Conservation (phyloP, 2,329 filamentous ascomycete genomes). For the Sporothrix globosa region DNA sequence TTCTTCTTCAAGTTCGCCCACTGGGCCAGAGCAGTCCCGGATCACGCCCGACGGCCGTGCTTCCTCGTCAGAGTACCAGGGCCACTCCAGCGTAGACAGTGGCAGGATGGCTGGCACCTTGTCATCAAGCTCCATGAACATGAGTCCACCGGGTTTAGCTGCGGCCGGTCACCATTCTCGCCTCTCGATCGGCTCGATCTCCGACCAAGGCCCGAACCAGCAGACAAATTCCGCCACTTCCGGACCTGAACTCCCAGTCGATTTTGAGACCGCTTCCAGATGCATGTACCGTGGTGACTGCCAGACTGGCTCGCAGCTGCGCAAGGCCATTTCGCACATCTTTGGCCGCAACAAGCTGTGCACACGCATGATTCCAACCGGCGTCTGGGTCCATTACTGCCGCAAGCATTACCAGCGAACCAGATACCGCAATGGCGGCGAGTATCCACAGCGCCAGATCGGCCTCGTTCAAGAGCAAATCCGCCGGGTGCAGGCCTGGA, state of each 20-base stretch:
- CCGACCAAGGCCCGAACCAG: background rate
- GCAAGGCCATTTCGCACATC: conserved; percentile 79
- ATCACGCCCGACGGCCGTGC: background rate
- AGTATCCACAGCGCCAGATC: conserved; percentile 65
- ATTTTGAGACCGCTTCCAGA: conserved; percentile 34
- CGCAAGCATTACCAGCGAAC: conserved; percentile 81
- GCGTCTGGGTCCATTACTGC: conserved; percentile 76
- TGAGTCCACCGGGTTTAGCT: background rate
- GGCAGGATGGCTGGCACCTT: background rate
- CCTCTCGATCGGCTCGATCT: background rate
- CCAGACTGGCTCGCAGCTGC: conserved; percentile 61
- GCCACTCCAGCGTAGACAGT: background rate
- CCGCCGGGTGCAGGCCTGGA: conserved; percentile 65
- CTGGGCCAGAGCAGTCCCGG: background rate
- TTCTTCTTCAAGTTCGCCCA: conserved; percentile 4
- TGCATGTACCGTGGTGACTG: conserved; percentile 64
- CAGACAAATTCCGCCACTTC: background rate
- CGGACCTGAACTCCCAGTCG: background rate
- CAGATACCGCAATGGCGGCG: conserved; percentile 66
- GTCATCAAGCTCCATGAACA: background rate
- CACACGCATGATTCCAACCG: conserved; percentile 69
- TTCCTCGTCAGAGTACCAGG: background rate
- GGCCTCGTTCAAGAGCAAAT: conserved; percentile 67
- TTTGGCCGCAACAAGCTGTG: conserved; percentile 82
- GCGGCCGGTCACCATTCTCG: background rate